Evolutionary conservation across 768 basidiomycete species (phyloP).

Genomic region (Agaricus blazei): DNA sequence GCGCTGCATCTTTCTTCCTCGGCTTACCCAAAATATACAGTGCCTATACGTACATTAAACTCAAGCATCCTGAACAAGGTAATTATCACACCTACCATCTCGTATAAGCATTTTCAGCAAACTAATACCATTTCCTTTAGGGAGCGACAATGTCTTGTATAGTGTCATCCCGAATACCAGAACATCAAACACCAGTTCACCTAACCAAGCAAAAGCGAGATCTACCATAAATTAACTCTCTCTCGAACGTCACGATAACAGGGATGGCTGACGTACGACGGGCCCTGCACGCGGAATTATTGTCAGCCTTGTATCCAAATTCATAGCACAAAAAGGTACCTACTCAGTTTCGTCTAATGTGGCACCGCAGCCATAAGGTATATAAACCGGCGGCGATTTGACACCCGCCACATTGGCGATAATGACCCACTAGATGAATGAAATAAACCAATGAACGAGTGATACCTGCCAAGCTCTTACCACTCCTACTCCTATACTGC

Average conservation of each 20-base stretch:
- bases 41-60: slow-evolving; percentile 18
- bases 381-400: not conserved
- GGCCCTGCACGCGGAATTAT: not conserved
- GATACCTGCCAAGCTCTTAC: slow-evolving; percentile 6
- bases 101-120: slow-evolving; percentile 31
- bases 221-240: slow-evolving; percentile 14
- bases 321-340: slow-evolving; percentile 15
- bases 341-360: not conserved
- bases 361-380: not conserved
- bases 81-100: slow-evolving; percentile 24
- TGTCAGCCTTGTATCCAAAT: not conserved
- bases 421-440: not conserved
- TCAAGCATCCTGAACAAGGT: not conserved
- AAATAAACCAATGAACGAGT: not conserved
- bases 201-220: slow-evolving; percentile 31
- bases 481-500: slow-evolving; percentile 21
- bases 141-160: slow-evolving; percentile 28
- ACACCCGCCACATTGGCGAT: not conserved
- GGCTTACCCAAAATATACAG: slow-evolving; percentile 33
- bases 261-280: slow-evolving; percentile 6
- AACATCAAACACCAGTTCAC: slow-evolving; percentile 33
- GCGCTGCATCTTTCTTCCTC: not conserved
- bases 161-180: slow-evolving; percentile 36
- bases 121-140: slow-evolving; percentile 16
- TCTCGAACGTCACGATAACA: slow-evolving; percentile 15